Evolutionary conservation across 2,329 filamentous ascomycete species (phyloP), one percentile per base, ranked within the genome.

Genomic region (Neofusicoccum laricinum): DNA sequence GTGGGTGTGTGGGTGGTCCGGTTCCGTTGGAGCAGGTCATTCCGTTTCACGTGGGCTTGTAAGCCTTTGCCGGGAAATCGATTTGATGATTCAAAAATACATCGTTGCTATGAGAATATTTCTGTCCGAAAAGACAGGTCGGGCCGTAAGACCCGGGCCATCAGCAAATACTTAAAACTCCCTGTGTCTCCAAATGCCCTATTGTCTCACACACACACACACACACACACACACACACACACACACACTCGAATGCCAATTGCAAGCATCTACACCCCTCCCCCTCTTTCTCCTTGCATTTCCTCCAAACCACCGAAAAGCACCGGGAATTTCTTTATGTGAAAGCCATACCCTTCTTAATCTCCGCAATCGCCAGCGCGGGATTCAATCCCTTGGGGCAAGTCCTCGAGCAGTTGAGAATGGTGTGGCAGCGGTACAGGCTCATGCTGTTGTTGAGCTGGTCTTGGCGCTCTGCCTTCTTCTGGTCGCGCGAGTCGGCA

Each of bases 331-430:
- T 38, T 34, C 2, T 17, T 64, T 68, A 77, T 38, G 75, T 74
- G 64, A 84, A 81, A 64, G 93, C 88, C 91, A 98, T 90, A 82
- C 89, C 87, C 90, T 97, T 97, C 91, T 98, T 98, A 80, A 97
- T 97, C 85, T 97, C 91, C 61, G 93, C 93, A 82, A 99, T 96
- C 17, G 95, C 95, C 77, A 92, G 85, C 69, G 92, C 95, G 19
- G 95, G 95, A 85, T 99, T 99, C 72, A 99, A 81, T 50, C 95
- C 95, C 91, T 99, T 99, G 76, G 95, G 95, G 81, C 95, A 99
- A 64, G 94, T 97, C 79, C 92, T 86, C 70, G 93, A 94, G 88
- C 94, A 99, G 87, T 99, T 99, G 72, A 99, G 88, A 77, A 99
- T 99, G 68, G 95, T 99, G 85, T 99, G 95, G 86, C 95, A 99